phyloP scores from a whole-genome alignment of 352 stramenopile genomes.

The Globisporangium yorkense region DNA sequence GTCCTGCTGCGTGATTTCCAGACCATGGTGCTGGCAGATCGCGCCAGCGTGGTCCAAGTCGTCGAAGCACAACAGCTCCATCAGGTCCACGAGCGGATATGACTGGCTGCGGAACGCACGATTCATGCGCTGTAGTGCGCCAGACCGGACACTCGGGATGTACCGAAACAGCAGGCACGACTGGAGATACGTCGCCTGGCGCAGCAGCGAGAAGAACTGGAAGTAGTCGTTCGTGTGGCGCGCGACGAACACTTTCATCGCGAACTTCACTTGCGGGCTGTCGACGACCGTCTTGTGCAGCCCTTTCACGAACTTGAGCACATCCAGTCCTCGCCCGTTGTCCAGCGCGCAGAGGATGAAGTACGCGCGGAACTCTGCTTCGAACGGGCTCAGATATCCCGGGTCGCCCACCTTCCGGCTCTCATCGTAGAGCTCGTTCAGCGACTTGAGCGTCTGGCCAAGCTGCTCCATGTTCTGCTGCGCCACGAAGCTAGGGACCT shows the following conservation, averaged over 20 bases:
- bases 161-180: slow-evolving; percentile 81
- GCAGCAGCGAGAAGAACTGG: slow-evolving; percentile 76
- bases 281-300: slow-evolving; percentile 50
- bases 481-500: slow-evolving; percentile 74
- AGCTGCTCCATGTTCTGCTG: slow-evolving; percentile 90
- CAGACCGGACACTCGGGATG: slow-evolving; percentile 67
- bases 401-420: slow-evolving; percentile 57
- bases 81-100: slow-evolving; percentile 60
- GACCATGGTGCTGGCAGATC: slow-evolving; percentile 62
- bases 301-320: slow-evolving; percentile 85
- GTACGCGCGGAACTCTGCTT: slow-evolving; percentile 79
- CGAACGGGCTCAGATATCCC: slow-evolving; percentile 68
- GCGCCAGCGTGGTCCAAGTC: slow-evolving; percentile 60
- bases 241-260: slow-evolving; percentile 82
- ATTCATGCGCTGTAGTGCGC: slow-evolving; percentile 76
- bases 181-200: slow-evolving; percentile 73
- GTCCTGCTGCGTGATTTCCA: slow-evolving; percentile 42
- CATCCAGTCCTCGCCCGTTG: slow-evolving; percentile 75
- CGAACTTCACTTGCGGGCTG: slow-evolving; percentile 77
- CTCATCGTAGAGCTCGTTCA: slow-evolving; percentile 87
- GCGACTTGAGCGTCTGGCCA: slow-evolving; percentile 80
- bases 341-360: slow-evolving; percentile 85
- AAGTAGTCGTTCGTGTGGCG: slow-evolving; percentile 82
- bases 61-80: slow-evolving; percentile 75
- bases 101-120: slow-evolving; percentile 60